Conservation (phyloP, 2,329 filamentous ascomycete genomes). For the Lasiodiplodia theobromae region DNA sequence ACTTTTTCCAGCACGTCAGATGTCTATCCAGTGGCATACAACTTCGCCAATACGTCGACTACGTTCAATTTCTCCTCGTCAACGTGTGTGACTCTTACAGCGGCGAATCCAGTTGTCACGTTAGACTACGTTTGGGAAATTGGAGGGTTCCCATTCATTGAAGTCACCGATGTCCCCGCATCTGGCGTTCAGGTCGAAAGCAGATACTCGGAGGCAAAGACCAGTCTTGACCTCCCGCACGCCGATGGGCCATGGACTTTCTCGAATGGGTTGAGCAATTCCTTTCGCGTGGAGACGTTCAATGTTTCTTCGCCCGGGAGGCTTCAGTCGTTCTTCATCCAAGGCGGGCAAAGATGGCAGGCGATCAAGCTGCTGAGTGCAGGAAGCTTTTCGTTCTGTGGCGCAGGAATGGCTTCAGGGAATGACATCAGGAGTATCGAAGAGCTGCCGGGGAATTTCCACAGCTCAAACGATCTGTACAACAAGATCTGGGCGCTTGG, state of each 20-base stretch:
- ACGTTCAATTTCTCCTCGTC: conserved; percentile 7
- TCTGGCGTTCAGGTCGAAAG: conserved; percentile 44
- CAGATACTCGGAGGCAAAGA: conserved; percentile 47
- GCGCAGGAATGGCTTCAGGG: conserved; percentile 44
- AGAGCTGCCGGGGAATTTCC: conserved; percentile 42
- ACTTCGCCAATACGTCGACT: not conserved
- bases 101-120: conserved; percentile 30
- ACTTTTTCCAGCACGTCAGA: not conserved
- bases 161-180: conserved; percentile 35
- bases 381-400: conserved; percentile 40
- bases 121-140: conserved; percentile 45
- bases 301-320: conserved; percentile 43
- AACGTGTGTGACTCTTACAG: conserved; percentile 4
- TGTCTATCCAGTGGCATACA: conserved; percentile 8
- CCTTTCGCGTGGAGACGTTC: conserved; percentile 50
- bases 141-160: conserved; percentile 46
- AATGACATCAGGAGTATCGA: conserved; percentile 36
- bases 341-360: conserved; percentile 53
- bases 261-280: conserved; percentile 41
- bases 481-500: conserved; percentile 50
- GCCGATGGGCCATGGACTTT: conserved; percentile 46
- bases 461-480: conserved; percentile 40
- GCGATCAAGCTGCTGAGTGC: conserved; percentile 47
- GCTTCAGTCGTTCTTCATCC: conserved; percentile 45
- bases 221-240: conserved; percentile 37